Evolutionary conservation across 768 basidiomycete genomes (phyloP).

Genomic region (Kwoniella botswanensis): DNA sequence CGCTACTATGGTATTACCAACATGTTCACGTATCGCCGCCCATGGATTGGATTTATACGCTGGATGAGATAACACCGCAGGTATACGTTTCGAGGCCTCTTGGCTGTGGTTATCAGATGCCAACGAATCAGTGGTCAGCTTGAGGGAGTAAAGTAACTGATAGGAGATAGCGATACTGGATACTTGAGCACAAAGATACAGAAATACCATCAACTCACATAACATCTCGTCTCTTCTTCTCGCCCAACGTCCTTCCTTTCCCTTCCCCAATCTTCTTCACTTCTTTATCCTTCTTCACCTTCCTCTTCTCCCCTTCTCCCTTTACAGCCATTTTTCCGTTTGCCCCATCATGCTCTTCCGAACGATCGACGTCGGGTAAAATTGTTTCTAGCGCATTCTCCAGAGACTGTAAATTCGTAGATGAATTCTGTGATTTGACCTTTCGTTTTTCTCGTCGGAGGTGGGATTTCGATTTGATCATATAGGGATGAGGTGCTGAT

Average conservation of each 20-base stretch:
- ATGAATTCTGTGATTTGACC: slow-evolving; percentile 39
- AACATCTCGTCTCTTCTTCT: slow-evolving; percentile 49
- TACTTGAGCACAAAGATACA: no score
- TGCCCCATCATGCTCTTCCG: slow-evolving; percentile 3
- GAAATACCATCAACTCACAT: slow-evolving; percentile 42
- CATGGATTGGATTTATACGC: slow-evolving; percentile 54
- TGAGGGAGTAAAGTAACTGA: no score
- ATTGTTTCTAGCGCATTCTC: slow-evolving; percentile 28
- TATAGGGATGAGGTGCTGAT: slow-evolving; percentile 45
- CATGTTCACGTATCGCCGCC: slow-evolving; percentile 55
- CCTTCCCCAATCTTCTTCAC: slow-evolving; percentile 45
- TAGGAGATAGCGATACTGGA: no score
- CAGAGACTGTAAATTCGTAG: slow-evolving; percentile 37
- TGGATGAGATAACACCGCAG: slow-evolving; percentile 50
- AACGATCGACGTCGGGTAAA: slow-evolving; percentile 8
- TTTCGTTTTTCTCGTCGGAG: slow-evolving; percentile 49
- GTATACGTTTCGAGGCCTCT: slow-evolving; percentile 38
- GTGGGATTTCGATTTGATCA: slow-evolving; percentile 41
- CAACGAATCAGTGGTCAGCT: no score
- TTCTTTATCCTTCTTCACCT: slow-evolving; percentile 20
- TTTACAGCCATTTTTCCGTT: neutral
- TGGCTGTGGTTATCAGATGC: slow-evolving; percentile 19
- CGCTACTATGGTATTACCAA: slow-evolving; percentile 44
- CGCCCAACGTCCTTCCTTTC: slow-evolving; percentile 50
- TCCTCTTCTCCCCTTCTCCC: slow-evolving; percentile 15